Conservation (phyloP, 257 asterid species). For the Mitragyna speciosa region DNA sequence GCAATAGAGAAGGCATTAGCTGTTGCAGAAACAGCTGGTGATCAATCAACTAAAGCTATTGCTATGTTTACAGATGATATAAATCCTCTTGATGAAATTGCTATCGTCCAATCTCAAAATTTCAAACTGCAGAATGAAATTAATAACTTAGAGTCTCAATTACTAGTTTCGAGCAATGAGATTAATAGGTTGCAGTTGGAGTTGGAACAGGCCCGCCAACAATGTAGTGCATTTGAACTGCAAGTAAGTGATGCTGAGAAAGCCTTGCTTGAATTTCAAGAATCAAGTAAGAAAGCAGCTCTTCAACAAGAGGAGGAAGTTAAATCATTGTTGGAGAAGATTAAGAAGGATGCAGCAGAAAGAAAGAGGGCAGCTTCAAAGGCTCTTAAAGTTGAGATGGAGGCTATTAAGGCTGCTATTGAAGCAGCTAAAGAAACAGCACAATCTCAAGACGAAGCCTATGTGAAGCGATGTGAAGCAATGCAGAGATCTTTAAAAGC, state of each 20-base stretch:
- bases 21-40: constrained; percentile 39
- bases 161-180: constrained; percentile 24
- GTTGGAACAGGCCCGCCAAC: constrained; percentile 30
- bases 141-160: constrained; percentile 31
- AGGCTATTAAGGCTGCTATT: constrained; percentile 35
- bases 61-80: constrained; percentile 30
- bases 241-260: constrained; percentile 34
- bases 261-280: constrained; percentile 38
- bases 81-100: constrained; percentile 30
- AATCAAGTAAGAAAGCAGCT: constrained; percentile 32
- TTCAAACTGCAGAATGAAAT: constrained; percentile 31
- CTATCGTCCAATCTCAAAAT: constrained; percentile 28
- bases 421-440: constrained; percentile 43
- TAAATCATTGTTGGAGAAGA: constrained; percentile 36
- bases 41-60: constrained; percentile 35
- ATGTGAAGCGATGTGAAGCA: constrained; percentile 40
- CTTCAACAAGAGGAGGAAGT: constrained; percentile 38
- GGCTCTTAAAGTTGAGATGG: constrained; percentile 40
- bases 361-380: constrained; percentile 36
- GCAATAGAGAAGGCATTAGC: constrained; percentile 46
- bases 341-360: constrained; percentile 37
- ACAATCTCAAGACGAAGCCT: constrained; percentile 32
- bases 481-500: constrained; percentile 41
- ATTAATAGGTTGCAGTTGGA: constrained; percentile 31
- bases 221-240: constrained; percentile 26